Base-by-base conservation (phyloP, 495 filamentous ascomycete genomes). In the Penicillium pulvis region DNA sequence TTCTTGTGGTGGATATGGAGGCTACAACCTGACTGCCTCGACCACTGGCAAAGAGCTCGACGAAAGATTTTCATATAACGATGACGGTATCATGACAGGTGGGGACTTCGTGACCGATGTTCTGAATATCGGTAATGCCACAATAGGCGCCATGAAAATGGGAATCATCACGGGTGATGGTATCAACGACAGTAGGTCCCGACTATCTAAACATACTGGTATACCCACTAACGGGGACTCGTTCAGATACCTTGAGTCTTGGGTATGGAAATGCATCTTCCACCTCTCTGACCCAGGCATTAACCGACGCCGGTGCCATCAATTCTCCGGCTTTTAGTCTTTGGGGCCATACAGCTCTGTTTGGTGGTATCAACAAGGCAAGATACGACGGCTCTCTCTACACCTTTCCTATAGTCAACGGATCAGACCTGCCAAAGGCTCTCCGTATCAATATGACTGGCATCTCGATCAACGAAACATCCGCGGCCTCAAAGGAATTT, bases 281-380 rank as follows among this genome's bases (percentile, higher is more conserved):
- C 19, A 61, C n/a, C 60, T 58, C 56, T 14, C 33, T 63, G 20
- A 46, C 56, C 26, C 51, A 63, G 47, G 60, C 56, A 17, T 44
- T 63, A 20, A 51, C 42, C 24, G 56, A 63, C 19, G 30, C 47
- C 14, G 55, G 56, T 31, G 36, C 42, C 46, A 63, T 58, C 33
- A 63, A 63, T 14, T 58, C 60, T 28, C 56, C 60, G 28, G 60
- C 60, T 35, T 58, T 63, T 46, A 63, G 60, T 47, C 41, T 63
- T 19, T 63, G 48, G 51, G 16, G 28, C 28, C 24, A 56, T 14
- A 58, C 11, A 16, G 31, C 28, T 47, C 53, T 61, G 28, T 63
- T 63, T 23, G 56, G 60, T 31, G 60, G 60, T 17, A 47, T 63
- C 19, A 57, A 61, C 43, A 57, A 57, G 35, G 49, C 59, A 33